Evolutionary conservation across 305 asterid genomes (phyloP), one percentile per base, ranked within the genome.

Genomic region (Nicotiana rustica): DNA sequence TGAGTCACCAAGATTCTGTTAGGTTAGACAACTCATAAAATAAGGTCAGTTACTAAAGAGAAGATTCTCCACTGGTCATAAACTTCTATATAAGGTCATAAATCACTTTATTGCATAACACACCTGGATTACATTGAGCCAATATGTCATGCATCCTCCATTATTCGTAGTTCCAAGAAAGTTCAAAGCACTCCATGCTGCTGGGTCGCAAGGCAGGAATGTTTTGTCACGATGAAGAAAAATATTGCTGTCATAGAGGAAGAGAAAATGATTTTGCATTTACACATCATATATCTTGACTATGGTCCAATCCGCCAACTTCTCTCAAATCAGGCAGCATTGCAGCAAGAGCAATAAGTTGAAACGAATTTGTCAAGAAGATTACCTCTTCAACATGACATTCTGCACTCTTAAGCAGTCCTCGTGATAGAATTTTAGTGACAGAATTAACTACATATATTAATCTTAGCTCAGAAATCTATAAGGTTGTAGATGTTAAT

Each of bases 171-270:
- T 89, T 83, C 98, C 98, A 10, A 94, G 95, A 82, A 96, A 96
- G 83, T 96, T 96, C 98, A 98, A 93, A 0, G 98, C 90, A 81
- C 99, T 94, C 98, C 99, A 96, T 1, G 98, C 98, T 78, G 96
- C 93, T 80, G 88, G 88, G 81, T 93, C 93, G 88, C 81, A 83
- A 33, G 99, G 99, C 98, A 96, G 92, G 59, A 96, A 81, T 14
- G 57, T 85, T 89, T 87, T 86, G 95, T 94, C 99, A 17, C 94
- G 93, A 69, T 96, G 99, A 85, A 96, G 97, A 90, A 64, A 96
- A 81, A 94, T 90, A 83, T 94, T 98, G 66, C 99, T 96, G 94
- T 90, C 85, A 86, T 78, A 68, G 70, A 77, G 84, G 67, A 84
- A 61, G 29, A 35, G 52, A 71, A 81, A 29, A 29, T 29, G 84